phyloP scores from a whole-genome alignment of 805 yeast genomes.

The Candida khao-thaluensis region DNA sequence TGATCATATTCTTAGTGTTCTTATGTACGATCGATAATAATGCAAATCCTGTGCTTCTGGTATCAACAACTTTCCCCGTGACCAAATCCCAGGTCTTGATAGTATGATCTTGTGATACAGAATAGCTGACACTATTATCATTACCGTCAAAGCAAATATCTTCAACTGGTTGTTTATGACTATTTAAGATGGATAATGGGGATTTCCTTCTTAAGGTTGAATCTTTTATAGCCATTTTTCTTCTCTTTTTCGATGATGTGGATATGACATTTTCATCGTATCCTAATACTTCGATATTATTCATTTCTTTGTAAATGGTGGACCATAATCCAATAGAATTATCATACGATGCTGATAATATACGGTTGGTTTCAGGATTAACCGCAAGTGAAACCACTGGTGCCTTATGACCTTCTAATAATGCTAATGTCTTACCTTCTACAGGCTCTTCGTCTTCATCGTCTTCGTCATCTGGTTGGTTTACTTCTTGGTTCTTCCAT shows the following conservation, averaged over 20 bases:
- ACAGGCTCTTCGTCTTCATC: conserved; percentile 43
- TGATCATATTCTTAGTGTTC: conserved; percentile 66
- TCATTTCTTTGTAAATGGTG: conserved; percentile 78
- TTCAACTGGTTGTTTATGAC: conserved; percentile 86
- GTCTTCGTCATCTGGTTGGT: conserved; percentile 25
- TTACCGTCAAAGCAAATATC: conserved; percentile 70
- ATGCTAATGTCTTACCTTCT: conserved; percentile 76
- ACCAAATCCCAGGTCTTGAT: conserved; percentile 95
- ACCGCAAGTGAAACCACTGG: conserved; percentile 78
- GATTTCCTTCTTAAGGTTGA: conserved; percentile 76
- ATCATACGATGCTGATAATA: conserved; percentile 85
- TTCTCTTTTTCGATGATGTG: conserved; percentile 83
- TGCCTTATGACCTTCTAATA: conserved; percentile 86
- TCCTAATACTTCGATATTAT: conserved; percentile 49
- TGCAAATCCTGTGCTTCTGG: conserved; percentile 83
- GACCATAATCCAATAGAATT: conserved; percentile 85
- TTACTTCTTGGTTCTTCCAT: conserved; percentile 68
- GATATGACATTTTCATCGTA: conserved; percentile 52
- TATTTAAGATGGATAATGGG: conserved; percentile 74
- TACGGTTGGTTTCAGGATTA: conserved; percentile 51
- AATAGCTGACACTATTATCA: conserved; percentile 83
- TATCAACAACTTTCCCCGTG: conserved; percentile 80
- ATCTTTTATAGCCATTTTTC: conserved; percentile 76
- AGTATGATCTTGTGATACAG: conserved; percentile 94
- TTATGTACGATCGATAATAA: conserved; percentile 72